Base-by-base conservation (phyloP, 768 basidiomycete genomes). In the Boletus patriciae region DNA sequence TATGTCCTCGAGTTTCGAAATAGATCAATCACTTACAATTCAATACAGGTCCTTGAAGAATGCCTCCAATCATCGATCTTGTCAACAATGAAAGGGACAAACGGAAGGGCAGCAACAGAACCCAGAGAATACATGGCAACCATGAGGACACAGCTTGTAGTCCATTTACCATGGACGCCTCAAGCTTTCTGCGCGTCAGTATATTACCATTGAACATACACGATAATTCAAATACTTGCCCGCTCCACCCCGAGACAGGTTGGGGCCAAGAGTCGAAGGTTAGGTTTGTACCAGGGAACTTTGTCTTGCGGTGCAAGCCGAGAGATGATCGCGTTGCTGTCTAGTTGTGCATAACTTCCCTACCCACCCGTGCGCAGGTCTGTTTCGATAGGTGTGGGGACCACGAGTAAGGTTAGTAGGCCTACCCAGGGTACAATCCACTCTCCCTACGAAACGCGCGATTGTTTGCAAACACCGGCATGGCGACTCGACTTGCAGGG, bases 271-370 rank as follows among this genome's bases (percentile, higher is more conserved):
- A 74, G 33, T 25, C 83, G 72, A 58, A 86, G 69, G 57, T 86
- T 86, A 3, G 74, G 82, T 60, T 86, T 87, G 66, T 85, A 85
- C 85, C 85, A 87, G 44, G 83, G 81, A 3, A 73, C 74, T 46
- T 70, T 76, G 65, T 87, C 84, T 52, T 77, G 73, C 25, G 57
- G 29, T n/a, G 36, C 52, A 8, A 62, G 55, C 37, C 45, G 50
- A 31, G 62, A 63, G 40, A 66, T 65, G 34, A 55, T 34, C 8
- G 50, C 50, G 21, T 52, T 36, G 6, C 19, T 56, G 12, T 52
- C 55, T 16, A 33, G 25, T 21, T 36, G 55, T 27, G 18, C 21
- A n/a, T 47, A 15, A 25, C 33, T 36, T 4, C 27, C 33, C 11
- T 23, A 50, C 42, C 47, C n/a, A 13, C 5, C 19, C 4, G 54